phyloP scores from a whole-genome alignment of 306 rosid genomes.

The Castanospermum australe region DNA sequence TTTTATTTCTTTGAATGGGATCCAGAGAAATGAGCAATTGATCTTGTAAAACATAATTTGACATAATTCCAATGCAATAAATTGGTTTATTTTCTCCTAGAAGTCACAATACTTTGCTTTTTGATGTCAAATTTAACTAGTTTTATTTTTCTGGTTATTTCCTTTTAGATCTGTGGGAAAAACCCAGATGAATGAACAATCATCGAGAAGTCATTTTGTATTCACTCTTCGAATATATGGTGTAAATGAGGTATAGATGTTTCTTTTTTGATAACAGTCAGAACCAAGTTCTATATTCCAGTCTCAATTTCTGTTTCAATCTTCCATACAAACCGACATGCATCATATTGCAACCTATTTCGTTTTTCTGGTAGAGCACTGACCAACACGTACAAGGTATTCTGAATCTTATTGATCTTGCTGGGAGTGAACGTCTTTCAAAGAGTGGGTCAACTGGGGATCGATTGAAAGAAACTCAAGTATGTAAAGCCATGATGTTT shows the following conservation, averaged over 20 bases:
- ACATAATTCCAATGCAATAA: neutral
- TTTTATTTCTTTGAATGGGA: slow-evolving; percentile 7
- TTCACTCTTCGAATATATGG: slow-evolving; percentile 94
- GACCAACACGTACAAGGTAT: slow-evolving; percentile 98
- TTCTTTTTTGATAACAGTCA: slow-evolving; percentile 13
- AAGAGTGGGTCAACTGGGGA: slow-evolving; percentile 97
- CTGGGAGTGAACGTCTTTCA: slow-evolving; percentile 98
- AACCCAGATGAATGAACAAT: slow-evolving; percentile 97
- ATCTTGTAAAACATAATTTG: neutral
- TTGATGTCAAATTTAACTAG: slow-evolving; percentile 1
- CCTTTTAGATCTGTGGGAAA: slow-evolving; percentile 83
- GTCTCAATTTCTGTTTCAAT: neutral
- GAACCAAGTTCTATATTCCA: neutral
- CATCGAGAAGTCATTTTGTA: slow-evolving; percentile 97
- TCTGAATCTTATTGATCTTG: slow-evolving; percentile 95
- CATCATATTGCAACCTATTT: slow-evolving; percentile 1
- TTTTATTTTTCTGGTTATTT: slow-evolving; percentile 12
- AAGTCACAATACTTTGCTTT: neutral
- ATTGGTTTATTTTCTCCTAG: neutral
- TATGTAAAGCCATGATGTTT: slow-evolving; percentile 34
- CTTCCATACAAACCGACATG: neutral
- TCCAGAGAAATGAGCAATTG: neutral
- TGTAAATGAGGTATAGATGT: slow-evolving; percentile 74
- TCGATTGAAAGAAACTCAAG: slow-evolving; percentile 94
- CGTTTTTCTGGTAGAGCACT: slow-evolving; percentile 63